Evolutionary conservation across 345 rosid genomes (phyloP).

Genomic region (Corymbia maculata): DNA sequence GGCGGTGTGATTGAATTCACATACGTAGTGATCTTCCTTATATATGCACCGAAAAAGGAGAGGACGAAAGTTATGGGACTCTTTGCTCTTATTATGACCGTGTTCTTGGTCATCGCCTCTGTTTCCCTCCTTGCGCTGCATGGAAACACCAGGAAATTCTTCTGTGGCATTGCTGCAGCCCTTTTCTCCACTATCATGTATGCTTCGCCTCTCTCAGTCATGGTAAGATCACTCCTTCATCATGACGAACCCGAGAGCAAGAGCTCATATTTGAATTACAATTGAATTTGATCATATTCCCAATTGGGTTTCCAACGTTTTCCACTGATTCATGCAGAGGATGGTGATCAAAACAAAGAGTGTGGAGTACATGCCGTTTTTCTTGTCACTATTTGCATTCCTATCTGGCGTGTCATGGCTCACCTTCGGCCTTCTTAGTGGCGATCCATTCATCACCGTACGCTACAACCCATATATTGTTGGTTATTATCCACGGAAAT

Average conservation of each 20-base stretch:
- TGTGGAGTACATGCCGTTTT: conserved; percentile 39
- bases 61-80: conserved; percentile 15
- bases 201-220: conserved; percentile 28
- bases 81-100: conserved; percentile 4
- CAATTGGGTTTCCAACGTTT: background rate
- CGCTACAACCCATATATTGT: background rate
- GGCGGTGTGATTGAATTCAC: conserved; percentile 17
- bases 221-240: conserved; percentile 13
- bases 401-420: conserved; percentile 27
- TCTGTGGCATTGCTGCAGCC: conserved; percentile 24
- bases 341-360: conserved; percentile 31
- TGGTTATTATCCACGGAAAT: background rate
- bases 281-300: background rate
- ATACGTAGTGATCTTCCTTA: conserved; percentile 16
- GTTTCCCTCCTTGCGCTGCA: conserved; percentile 16
- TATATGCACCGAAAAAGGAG: conserved; percentile 18
- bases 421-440: conserved; percentile 21
- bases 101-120: conserved; percentile 8
- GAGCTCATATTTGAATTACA: background rate
- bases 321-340: conserved; percentile 4
- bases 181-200: conserved; percentile 28
- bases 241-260: background rate
- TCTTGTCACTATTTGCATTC: conserved; percentile 31
- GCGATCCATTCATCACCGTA: conserved; percentile 27
- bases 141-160: conserved; percentile 18